Percentiles rank a stretch among this genome's conserved stretches.
These are phyloP conservation scores for Paramecium tetraurelia DNA, from an alignment of 73 alveolate genomes.

Conservation along the genomic window DNA sequence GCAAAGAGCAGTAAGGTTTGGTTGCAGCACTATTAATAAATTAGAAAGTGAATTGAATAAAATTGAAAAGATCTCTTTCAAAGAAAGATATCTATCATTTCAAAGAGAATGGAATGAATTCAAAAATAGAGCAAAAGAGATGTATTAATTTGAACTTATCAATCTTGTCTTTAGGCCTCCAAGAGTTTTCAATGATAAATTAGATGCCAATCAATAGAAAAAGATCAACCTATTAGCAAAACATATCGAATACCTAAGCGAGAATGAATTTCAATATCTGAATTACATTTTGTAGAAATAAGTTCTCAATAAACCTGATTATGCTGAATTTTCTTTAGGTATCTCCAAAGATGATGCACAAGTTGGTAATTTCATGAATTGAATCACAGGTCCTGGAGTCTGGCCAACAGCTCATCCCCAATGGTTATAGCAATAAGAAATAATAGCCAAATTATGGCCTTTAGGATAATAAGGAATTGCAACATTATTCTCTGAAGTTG, in stretches of 20 bases:
- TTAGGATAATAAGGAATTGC: constrained; percentile 62
- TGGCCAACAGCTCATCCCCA: constrained; percentile 63
- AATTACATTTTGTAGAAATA: constrained; percentile 14
- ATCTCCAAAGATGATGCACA: neutral
- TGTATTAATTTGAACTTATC: neutral
- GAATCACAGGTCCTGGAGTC: neutral
- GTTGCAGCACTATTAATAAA: constrained; percentile 5
- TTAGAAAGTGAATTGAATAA: neutral
- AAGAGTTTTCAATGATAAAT: constrained; percentile 52
- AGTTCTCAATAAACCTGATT: constrained; percentile 33
- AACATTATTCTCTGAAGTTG: constrained; percentile 47
- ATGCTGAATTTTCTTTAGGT: neutral
- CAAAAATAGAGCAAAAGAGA: constrained; percentile 34
- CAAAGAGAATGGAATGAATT: constrained; percentile 62
- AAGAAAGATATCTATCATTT: constrained; percentile 34
- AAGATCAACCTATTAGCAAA: constrained; percentile 43
- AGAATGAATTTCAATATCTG: constrained; percentile 49
- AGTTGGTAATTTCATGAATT: neutral
- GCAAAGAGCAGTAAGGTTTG: neutral
- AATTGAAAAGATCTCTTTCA: neutral
- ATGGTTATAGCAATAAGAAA: constrained; percentile 60
- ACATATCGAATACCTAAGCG: constrained; percentile 30
- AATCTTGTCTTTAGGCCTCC: constrained; percentile 19
- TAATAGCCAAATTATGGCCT: constrained; percentile 65
- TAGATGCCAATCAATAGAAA: constrained; percentile 24